Evolutionary conservation across 164 flowering plant genomes (phyloP).

Genomic region (Dillenia turbinata): DNA sequence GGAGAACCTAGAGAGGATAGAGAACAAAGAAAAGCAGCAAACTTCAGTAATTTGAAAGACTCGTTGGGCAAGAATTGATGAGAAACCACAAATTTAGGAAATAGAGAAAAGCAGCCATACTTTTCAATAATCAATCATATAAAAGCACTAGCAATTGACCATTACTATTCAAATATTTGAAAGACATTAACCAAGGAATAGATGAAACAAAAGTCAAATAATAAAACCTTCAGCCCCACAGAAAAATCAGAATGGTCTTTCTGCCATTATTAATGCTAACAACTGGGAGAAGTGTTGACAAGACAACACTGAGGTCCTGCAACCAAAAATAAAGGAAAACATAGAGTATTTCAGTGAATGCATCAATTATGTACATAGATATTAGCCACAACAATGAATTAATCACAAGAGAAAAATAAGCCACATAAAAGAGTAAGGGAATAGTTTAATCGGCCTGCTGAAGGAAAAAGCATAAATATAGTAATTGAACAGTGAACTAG

Average conservation of each 20-base stretch:
- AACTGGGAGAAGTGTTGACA: conserved; percentile 79
- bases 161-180: too few species aligned
- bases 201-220: too few species aligned
- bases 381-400: not conserved
- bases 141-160: too few species aligned
- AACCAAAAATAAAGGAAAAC: conserved; percentile 7
- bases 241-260: conserved; percentile 61
- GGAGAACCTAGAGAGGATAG: too few species aligned
- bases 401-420: not conserved
- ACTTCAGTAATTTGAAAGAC: not conserved
- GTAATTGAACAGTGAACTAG: too few species aligned
- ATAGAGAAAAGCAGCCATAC: too few species aligned
- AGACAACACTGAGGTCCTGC: conserved; percentile 76
- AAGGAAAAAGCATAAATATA: not conserved
- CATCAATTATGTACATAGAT: not conserved
- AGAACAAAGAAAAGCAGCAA: not conserved
- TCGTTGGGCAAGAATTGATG: too few species aligned
- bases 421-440: not conserved
- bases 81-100: too few species aligned
- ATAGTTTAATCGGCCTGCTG: not conserved
- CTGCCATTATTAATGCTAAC: conserved; percentile 53
- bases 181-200: not conserved
- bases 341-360: conserved; percentile 1
- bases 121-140: too few species aligned
- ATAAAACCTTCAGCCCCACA: conserved; percentile 68